A percentile compares a stretch with the other conserved stretches of the same genome.
phyloP scores from a whole-genome alignment of 1,284 basidiomycete species.

The Ceratobasidium sp. region DNA sequence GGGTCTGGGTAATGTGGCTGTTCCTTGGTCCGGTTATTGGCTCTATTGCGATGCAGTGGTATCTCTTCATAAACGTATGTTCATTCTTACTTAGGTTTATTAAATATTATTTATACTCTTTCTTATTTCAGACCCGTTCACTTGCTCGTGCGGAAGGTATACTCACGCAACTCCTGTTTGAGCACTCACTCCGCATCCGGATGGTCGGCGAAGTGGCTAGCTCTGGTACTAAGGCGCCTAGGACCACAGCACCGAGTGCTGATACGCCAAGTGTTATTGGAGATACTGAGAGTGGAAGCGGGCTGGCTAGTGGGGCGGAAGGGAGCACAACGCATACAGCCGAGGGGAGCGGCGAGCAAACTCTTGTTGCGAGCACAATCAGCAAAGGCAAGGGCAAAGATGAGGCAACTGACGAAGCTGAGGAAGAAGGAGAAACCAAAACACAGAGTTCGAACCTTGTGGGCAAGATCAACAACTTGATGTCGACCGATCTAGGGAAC shows the following conservation, averaged over 20 bases:
- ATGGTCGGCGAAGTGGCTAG: conserved; percentile 36
- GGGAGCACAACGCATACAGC: neutral
- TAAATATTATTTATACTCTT: neutral
- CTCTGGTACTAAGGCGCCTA: conserved; percentile 49
- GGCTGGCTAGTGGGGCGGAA: neutral
- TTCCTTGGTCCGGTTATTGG: conserved; percentile 44
- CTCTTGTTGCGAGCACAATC: neutral
- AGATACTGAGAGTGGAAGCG: neutral
- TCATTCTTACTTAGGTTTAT: neutral
- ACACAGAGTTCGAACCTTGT: conserved; percentile 35
- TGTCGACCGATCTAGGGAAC: conserved; percentile 56
- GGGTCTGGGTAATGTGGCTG: conserved; percentile 44
- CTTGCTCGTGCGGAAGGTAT: conserved; percentile 45
- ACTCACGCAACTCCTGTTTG: conserved; percentile 46
- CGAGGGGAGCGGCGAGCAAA: neutral
- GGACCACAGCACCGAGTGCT: conserved; percentile 47
- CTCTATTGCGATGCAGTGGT: conserved; percentile 41
- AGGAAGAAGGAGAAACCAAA: neutral
- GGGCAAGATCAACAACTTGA: conserved; percentile 44
- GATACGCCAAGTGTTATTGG: conserved; percentile 47
- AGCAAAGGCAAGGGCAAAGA: conserved; percentile 45
- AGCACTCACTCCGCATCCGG: conserved; percentile 45
- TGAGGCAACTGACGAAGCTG: conserved; percentile 39
- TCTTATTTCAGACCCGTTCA: conserved; percentile 24
- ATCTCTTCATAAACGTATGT: conserved; percentile 43